Percentiles rank a stretch among this genome's conserved stretches.
Conservation (phyloP, 2,329 filamentous ascomycete species). For the Stenocarpella maydis region DNA sequence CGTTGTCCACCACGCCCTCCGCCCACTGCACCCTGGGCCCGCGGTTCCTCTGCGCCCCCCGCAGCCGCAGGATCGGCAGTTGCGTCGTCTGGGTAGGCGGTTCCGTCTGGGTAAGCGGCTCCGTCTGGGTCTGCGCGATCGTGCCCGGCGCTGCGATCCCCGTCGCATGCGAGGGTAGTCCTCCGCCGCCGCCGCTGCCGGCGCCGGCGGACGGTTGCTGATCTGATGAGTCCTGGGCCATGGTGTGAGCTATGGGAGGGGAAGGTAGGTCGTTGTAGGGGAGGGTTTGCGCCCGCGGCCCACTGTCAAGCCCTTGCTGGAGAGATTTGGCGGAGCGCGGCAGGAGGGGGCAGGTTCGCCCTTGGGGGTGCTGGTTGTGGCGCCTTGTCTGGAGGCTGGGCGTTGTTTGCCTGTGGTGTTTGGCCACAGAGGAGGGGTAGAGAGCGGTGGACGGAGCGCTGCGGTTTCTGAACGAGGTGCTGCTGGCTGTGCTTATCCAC, state of each 20-base stretch:
- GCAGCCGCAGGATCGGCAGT: constrained; percentile 57
- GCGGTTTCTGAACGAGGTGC: not conserved
- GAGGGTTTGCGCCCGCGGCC: not conserved
- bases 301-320: not conserved
- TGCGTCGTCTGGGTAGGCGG: constrained; percentile 43
- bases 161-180: constrained; percentile 3
- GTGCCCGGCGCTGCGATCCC: constrained; percentile 30
- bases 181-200: constrained; percentile 17
- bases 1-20: constrained; percentile 92
- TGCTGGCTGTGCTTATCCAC: not conserved
- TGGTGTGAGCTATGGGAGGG: not conserved
- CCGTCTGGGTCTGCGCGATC: constrained; percentile 27
- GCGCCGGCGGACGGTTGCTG: constrained; percentile 26
- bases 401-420: not conserved
- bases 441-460: not conserved
- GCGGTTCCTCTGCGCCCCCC: constrained; percentile 55
- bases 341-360: not conserved
- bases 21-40: constrained; percentile 85
- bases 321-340: not conserved
- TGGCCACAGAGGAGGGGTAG: not conserved
- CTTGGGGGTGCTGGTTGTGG: not conserved
- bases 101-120: constrained; percentile 29
- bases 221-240: constrained; percentile 6
- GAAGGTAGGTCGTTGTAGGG: not conserved
- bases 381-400: not conserved